phyloP scores from a whole-genome alignment of 164 flowering plant genomes.

The Saururus chinensis region DNA sequence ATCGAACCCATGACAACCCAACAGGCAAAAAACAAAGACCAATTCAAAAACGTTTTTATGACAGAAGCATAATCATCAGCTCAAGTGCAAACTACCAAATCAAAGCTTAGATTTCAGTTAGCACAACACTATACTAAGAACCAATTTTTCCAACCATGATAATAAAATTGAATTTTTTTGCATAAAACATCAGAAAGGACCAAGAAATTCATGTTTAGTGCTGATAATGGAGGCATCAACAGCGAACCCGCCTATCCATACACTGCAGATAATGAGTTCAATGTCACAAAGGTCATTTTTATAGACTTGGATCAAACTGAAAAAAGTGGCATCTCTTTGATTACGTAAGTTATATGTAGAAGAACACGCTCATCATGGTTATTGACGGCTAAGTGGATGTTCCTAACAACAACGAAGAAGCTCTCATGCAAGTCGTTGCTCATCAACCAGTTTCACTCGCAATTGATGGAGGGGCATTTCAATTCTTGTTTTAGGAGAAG shows the following conservation, averaged over 20 bases:
- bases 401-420: conserved; percentile 15
- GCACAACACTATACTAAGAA: no score
- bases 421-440: conserved; percentile 20
- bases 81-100: no score
- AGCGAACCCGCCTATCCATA: conserved; percentile 22
- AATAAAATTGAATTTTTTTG: no score
- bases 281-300: conserved; percentile 12
- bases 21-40: no score
- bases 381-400: conserved; percentile 27
- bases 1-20: no score
- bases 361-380: conserved; percentile 8
- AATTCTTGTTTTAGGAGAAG: conserved; percentile 21
- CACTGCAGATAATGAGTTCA: conserved; percentile 18
- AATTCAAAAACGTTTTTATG: no score
- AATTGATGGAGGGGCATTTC: conserved; percentile 24
- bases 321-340: background rate
- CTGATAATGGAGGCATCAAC: conserved; percentile 24
- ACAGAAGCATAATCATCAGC: no score
- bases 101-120: no score
- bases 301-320: background rate
- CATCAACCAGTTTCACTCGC: conserved; percentile 25
- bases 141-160: no score
- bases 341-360: conserved; percentile 7
- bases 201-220: conserved; percentile 21
- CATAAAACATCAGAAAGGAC: no score